Evolutionary conservation across 768 basidiomycete species (phyloP).

Genomic region (Hericium alpestre): DNA sequence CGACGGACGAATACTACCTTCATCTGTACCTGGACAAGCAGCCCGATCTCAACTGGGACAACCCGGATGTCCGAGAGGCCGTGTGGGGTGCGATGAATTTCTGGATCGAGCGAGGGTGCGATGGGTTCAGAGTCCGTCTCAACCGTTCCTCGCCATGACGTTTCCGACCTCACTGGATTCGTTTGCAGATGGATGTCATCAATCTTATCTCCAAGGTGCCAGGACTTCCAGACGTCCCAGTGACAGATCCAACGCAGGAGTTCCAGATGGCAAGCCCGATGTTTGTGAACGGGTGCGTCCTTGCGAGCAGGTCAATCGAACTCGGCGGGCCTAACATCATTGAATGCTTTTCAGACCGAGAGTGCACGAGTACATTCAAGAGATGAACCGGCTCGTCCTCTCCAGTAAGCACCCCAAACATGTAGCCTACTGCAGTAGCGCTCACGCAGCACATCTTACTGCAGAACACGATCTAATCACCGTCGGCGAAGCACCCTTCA

Average conservation of each 20-base stretch:
- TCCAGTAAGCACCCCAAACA: conserved; percentile 31
- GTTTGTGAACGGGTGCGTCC: conserved; percentile 47
- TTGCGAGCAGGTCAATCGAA: not conserved
- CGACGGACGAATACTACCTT: conserved; percentile 60
- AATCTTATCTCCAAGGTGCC: conserved; percentile 55
- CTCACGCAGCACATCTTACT: not conserved
- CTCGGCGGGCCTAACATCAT: not conserved
- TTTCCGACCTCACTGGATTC: not conserved
- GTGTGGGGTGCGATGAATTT: conserved; percentile 59
- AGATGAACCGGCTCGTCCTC: conserved; percentile 55
- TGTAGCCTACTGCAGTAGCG: not conserved
- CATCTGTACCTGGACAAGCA: conserved; percentile 58
- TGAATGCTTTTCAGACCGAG: conserved; percentile 33
- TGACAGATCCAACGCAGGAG: conserved; percentile 37
- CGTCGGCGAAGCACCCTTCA: conserved; percentile 55
- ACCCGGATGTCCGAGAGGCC: conserved; percentile 39
- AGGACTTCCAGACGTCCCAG: conserved; percentile 56
- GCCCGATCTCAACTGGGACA: conserved; percentile 75
- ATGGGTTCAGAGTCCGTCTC: conserved; percentile 57
- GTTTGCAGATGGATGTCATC: conserved; percentile 55
- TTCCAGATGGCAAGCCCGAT: conserved; percentile 45
- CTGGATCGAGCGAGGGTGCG: conserved; percentile 66
- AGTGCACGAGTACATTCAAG: conserved; percentile 56
- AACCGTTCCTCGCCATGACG: not conserved
- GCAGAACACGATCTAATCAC: conserved; percentile 50